These are phyloP conservation scores for Canavalia ensiformis DNA, from an alignment of 306 rosid genomes.

Conservation along the genomic window DNA sequence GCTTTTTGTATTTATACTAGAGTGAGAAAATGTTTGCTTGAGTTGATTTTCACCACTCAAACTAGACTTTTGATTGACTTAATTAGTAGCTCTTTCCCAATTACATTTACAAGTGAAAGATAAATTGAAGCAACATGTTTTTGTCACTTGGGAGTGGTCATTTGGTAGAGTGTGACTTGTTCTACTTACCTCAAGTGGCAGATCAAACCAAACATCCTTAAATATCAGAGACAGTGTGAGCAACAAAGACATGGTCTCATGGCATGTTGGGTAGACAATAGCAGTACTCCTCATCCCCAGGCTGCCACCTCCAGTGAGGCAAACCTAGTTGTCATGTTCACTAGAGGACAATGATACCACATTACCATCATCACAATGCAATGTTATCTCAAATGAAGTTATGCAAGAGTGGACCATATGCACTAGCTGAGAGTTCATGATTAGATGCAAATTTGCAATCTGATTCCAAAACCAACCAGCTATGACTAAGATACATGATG, in stretches of 20 bases:
- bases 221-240: conserved; percentile 36
- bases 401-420: conserved; percentile 34
- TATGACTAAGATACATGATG: conserved; percentile 27
- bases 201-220: conserved; percentile 53
- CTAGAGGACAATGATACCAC: conserved; percentile 43
- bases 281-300: conserved; percentile 45
- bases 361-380: conserved; percentile 35
- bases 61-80: background rate
- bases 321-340: conserved; percentile 57
- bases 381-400: conserved; percentile 33
- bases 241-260: conserved; percentile 40
- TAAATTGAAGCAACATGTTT: background rate
- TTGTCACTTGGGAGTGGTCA: background rate
- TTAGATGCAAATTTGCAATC: conserved; percentile 28
- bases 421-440: conserved; percentile 21
- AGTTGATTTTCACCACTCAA: conserved; percentile 1
- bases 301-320: conserved; percentile 55
- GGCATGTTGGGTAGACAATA: conserved; percentile 58
- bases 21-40: background rate
- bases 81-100: background rate
- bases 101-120: background rate
- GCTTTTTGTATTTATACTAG: background rate
- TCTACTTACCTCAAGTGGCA: conserved; percentile 21
- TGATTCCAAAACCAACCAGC: conserved; percentile 46
- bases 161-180: conserved; percentile 31